Base-by-base conservation (phyloP, 225 moss, liverwort and hornwort genomes). In the Neckera pumila region DNA sequence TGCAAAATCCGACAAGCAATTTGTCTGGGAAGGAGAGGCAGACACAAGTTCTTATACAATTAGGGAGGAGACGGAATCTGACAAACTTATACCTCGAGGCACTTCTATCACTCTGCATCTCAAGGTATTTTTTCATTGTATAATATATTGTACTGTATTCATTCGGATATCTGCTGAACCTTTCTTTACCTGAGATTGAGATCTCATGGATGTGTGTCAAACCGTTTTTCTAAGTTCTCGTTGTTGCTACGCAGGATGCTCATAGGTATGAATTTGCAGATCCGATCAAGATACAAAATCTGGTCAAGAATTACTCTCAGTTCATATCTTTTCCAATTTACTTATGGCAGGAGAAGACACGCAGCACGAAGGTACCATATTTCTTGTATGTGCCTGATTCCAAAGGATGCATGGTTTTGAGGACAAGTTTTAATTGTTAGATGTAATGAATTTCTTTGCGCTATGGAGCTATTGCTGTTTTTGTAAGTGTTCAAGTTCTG, bases 321-420 rank as follows among this genome's bases (percentile, higher is more conserved):
- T 95, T 95, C 65, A 93, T 95, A 85, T 92, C 95, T 79, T 95
- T 95, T 84, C 95, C 95, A 76, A 95, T 95, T 64, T 92, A 93
- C 81, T 91, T 86, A 71, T 95, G 94, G 94, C 89, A 92, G 83
- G 95, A 95, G 89, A 93, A 92, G 93, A 89, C 90, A 63, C 80
- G 53, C 59, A 85, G 66, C 87, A 85, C 86, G 47, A 75, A 93
- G 95, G 94, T 94, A 91, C 34, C 33, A 27, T 82, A 45, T 49
- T 81, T 87, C 84, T 89, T 67, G n/a, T 83, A 43, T 90, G 69
- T 86, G 54, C 22, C 59, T 85, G 66, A 85, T 79, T 56, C 42
- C 49, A 57, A 54, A 82, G 34, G 64, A 31, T 59, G 78, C 54
- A 54, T 64, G 43, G 38, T 70, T 88, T 40, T 79, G 61, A 69